Conservation (phyloP, 306 rosid genomes). For the Cucurbita pepo region DNA sequence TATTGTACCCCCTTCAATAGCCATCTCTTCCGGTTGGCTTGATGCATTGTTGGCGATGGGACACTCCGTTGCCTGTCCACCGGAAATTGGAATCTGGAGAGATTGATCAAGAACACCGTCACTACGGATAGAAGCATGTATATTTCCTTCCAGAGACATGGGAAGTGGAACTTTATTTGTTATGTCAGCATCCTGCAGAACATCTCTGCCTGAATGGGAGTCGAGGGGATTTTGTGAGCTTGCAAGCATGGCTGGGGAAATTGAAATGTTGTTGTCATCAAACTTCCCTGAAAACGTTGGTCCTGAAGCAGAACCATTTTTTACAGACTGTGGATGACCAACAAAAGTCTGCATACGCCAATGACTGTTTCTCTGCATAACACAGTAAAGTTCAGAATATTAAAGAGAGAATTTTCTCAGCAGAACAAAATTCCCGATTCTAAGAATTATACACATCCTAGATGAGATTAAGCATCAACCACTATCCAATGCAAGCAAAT, state of each 20-base stretch:
- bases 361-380: slow-evolving; percentile 83
- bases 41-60: slow-evolving; percentile 31
- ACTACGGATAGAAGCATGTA: slow-evolving; percentile 41
- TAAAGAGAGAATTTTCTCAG: slow-evolving; percentile 6
- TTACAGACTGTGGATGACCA: slow-evolving; percentile 49
- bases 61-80: slow-evolving; percentile 50
- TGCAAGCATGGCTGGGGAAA: slow-evolving; percentile 43
- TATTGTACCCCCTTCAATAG: slow-evolving; percentile 85
- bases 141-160: slow-evolving; percentile 29
- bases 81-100: slow-evolving; percentile 48
- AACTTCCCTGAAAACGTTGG: slow-evolving; percentile 60
- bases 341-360: slow-evolving; percentile 80
- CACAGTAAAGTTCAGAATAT: neutral
- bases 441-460: neutral
- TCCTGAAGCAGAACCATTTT: slow-evolving; percentile 48
- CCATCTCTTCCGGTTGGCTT: slow-evolving; percentile 48
- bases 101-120: slow-evolving; percentile 57
- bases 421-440: neutral
- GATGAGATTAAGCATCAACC: neutral
- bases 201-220: slow-evolving; percentile 40
- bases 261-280: slow-evolving; percentile 51
- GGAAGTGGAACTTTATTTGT: slow-evolving; percentile 38
- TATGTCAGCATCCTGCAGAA: slow-evolving; percentile 47
- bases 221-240: slow-evolving; percentile 42
- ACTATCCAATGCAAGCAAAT: neutral